Evolutionary conservation across 2,329 filamentous ascomycete genomes (phyloP), one percentile per base, ranked within the genome.

Genomic region (Fusarium sarcochroum): DNA sequence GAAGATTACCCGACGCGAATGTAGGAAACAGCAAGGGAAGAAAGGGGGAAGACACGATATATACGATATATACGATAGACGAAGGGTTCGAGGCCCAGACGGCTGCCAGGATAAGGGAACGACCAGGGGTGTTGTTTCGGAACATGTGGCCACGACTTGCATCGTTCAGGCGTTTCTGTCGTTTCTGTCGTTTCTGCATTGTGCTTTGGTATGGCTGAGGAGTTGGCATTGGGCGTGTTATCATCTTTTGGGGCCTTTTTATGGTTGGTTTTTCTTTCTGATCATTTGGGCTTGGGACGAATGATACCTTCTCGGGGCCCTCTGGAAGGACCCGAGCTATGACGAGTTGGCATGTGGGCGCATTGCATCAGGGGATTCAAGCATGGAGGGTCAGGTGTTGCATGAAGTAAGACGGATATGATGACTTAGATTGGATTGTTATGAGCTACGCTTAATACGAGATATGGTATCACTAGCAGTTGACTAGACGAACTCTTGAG

Each of bases 1-100:
- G 87, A 87, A 64, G 85, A 86, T 30, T 77, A 75, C 68, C 59
- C 70, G n/a, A 20, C 71, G n/a, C 60, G 69, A 42, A 71, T 72
- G 69, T 70, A 59, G 10, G 40, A 32, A n/a, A 38, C 9, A 13
- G 9, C 38, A 21, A 21, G 40, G 45, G 46, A 35, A 18, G 21
- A 10, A 35, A 7, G 20, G 13, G 27, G n/a, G 11, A 34, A 18
- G 25, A 49, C 30, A 37, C 18, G 38, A 37, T 30, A 46, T 25
- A n/a, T 20, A 37, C 18, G 38, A 37, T 30, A 46, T 25, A n/a
- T 20, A 23, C 18, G 57, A 47, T 51, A 38, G 27, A 45, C 11
- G 41, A 40, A 25, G n/a, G 30, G 10, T 25, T 41, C 13, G 14
- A 32, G 27, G n/a, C 42, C 47, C 35, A 40, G 23, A 30, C 34